phyloP scores from a whole-genome alignment of 208 protist genomes.

The Trypanosoma theileri region DNA sequence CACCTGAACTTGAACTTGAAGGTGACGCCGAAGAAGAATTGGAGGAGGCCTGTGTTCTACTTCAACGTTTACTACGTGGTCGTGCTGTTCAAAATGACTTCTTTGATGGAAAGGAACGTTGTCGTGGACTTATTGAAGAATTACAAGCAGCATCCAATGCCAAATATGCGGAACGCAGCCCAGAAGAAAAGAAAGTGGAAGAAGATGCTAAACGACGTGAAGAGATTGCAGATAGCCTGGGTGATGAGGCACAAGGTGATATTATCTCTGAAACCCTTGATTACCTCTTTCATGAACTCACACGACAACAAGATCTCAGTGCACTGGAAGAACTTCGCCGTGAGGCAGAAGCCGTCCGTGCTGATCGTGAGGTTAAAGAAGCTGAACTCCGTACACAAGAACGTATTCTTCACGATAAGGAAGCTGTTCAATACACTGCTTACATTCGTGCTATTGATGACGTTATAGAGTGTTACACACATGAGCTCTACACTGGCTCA shows the following conservation, averaged over 20 bases:
- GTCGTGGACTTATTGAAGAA: slow-evolving; percentile 90
- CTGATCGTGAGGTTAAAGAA: slow-evolving; percentile 80
- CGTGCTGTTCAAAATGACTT: slow-evolving; percentile 93
- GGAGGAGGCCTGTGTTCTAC: slow-evolving; percentile 84
- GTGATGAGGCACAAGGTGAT: slow-evolving; percentile 72
- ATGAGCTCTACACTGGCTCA: slow-evolving; percentile 43
- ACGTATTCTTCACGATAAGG: slow-evolving; percentile 65
- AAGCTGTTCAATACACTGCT: slow-evolving; percentile 70
- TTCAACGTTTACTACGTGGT: slow-evolving; percentile 90
- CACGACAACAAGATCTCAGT: slow-evolving; percentile 71
- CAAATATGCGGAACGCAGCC: slow-evolving; percentile 64
- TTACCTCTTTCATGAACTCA: slow-evolving; percentile 84
- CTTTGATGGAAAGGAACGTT: slow-evolving; percentile 93
- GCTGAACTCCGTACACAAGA: slow-evolving; percentile 58
- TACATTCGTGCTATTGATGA: slow-evolving; percentile 61
- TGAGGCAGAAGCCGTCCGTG: slow-evolving; percentile 69
- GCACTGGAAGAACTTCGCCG: slow-evolving; percentile 50
- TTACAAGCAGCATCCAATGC: slow-evolving; percentile 88
- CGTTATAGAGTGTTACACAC: slow-evolving; percentile 67
- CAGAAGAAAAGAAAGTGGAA: slow-evolving; percentile 39
- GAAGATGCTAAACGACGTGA: slow-evolving; percentile 44
- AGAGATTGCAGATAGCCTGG: slow-evolving; percentile 47
- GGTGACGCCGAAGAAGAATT: slow-evolving; percentile 78
- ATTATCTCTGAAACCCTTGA: slow-evolving; percentile 82
- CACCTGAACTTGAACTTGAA: slow-evolving; percentile 86